phyloP scores from a whole-genome alignment of 139 green algal genomes.

The Chlamydomonas asymmetrica region DNA sequence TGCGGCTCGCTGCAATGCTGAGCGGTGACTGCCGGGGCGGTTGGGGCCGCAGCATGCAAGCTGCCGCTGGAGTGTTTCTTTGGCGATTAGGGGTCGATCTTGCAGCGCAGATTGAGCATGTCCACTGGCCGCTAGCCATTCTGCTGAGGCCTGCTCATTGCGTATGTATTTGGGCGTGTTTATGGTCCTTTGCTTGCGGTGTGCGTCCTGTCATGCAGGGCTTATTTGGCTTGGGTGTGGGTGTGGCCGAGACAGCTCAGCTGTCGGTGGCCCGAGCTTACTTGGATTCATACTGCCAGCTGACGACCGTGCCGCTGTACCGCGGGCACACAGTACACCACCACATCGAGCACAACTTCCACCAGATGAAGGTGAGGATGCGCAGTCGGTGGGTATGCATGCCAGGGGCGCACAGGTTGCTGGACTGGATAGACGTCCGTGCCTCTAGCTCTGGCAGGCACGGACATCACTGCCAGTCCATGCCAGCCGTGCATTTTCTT shows the following conservation, averaged over 20 bases:
- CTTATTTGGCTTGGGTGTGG: slow-evolving; percentile 42
- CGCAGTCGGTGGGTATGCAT: too few relatives aligned
- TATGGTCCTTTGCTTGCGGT: not conserved
- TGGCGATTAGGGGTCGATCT: too few relatives aligned
- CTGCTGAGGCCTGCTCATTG: not conserved
- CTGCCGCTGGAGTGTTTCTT: too few relatives aligned
- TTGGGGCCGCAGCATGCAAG: too few relatives aligned
- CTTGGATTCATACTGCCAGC: slow-evolving; percentile 35
- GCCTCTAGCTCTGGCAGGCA: too few relatives aligned
- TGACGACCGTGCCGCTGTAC: slow-evolving; percentile 52
- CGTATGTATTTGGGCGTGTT: not conserved
- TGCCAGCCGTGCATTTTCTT: too few relatives aligned
- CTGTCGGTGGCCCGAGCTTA: slow-evolving; percentile 36
- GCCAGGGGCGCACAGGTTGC: too few relatives aligned
- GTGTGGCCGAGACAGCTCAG: slow-evolving; percentile 23
- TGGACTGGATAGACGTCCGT: too few relatives aligned
- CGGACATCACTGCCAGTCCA: too few relatives aligned
- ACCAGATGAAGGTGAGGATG: slow-evolving; percentile 36
- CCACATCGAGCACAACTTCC: slow-evolving; percentile 43
- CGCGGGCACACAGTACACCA: slow-evolving; percentile 59
- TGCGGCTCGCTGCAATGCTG: not conserved
- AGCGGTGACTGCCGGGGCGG: too few relatives aligned
- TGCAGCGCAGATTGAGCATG: too few relatives aligned
- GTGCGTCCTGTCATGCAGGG: slow-evolving; percentile 10
- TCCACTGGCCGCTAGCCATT: too few relatives aligned